These are phyloP conservation scores for Rhizomucor pusillus DNA, from an alignment of 371 early-diverging fungal genomes.

Conservation along the genomic window DNA sequence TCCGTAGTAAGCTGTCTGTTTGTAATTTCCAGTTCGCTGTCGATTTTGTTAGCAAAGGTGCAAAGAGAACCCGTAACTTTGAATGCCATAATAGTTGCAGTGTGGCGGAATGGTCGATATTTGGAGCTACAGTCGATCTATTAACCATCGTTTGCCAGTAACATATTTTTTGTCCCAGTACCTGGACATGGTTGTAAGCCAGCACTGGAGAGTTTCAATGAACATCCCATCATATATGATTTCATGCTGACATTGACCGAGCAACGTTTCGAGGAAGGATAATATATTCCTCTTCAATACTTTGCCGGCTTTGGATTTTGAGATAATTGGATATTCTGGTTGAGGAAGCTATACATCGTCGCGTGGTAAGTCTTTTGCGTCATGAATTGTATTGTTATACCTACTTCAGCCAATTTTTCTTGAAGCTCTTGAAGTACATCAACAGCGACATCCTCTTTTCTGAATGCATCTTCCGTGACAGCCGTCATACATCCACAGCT, in stretches of 20 bases:
- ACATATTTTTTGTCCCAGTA: constrained; percentile 5
- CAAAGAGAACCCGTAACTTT: constrained; percentile 58
- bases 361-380: background rate
- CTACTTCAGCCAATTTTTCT: constrained; percentile 40
- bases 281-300: constrained; percentile 55
- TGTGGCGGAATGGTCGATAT: constrained; percentile 90
- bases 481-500: constrained; percentile 43
- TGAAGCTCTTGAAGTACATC: constrained; percentile 44
- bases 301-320: constrained; percentile 57
- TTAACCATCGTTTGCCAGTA: background rate
- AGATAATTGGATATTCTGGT: constrained; percentile 66
- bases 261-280: constrained; percentile 57
- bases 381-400: background rate
- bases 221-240: constrained; percentile 61
- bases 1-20: constrained; percentile 60
- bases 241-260: constrained; percentile 60
- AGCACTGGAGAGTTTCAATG: constrained; percentile 49
- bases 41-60: constrained; percentile 53
- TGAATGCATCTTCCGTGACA: constrained; percentile 32
- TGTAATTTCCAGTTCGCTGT: constrained; percentile 57
- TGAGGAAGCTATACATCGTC: constrained; percentile 36
- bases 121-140: constrained; percentile 42
- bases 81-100: constrained; percentile 72
- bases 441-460: constrained; percentile 37
- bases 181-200: constrained; percentile 59